Conservation (phyloP, 2,329 filamentous ascomycete species). For the Diaporthe vaccinii region DNA sequence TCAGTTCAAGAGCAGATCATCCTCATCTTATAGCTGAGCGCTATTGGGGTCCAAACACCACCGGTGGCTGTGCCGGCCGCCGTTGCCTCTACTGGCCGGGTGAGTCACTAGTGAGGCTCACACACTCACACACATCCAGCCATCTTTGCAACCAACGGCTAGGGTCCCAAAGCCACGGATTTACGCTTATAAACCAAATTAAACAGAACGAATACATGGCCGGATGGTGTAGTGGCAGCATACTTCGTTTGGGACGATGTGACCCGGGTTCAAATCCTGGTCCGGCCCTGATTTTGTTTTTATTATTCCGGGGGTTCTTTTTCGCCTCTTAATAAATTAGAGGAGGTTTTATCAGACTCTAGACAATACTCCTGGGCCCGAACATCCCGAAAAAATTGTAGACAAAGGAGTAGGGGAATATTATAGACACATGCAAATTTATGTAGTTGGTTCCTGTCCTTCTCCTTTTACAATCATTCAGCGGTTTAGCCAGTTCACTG, state of each 20-base stretch:
- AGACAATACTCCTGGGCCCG: not conserved
- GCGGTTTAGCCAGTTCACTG: not conserved
- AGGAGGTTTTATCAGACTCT: no score
- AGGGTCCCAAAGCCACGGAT: not conserved
- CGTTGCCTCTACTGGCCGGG: not conserved
- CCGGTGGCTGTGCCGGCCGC: constrained; percentile 5
- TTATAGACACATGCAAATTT: not conserved
- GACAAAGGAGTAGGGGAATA: not conserved
- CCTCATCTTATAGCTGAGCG: not conserved
- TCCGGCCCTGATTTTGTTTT: constrained; percentile 2
- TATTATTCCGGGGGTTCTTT: not conserved
- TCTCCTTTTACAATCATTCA: not conserved
- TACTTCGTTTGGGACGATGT: constrained; percentile 32
- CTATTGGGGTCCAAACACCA: not conserved
- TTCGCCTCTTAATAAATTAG: not conserved
- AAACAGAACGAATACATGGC: not conserved
- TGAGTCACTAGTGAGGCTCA: constrained; percentile 13
- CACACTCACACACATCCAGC: not conserved
- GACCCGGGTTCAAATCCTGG: constrained; percentile 29
- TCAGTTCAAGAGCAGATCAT: no score
- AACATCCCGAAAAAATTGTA: no score
- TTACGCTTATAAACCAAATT: not conserved
- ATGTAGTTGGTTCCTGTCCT: not conserved
- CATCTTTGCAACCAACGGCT: no score
- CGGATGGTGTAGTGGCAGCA: constrained; percentile 31